phyloP scores from a whole-genome alignment of 305 asterid species.

The Fraxinus ornus region DNA sequence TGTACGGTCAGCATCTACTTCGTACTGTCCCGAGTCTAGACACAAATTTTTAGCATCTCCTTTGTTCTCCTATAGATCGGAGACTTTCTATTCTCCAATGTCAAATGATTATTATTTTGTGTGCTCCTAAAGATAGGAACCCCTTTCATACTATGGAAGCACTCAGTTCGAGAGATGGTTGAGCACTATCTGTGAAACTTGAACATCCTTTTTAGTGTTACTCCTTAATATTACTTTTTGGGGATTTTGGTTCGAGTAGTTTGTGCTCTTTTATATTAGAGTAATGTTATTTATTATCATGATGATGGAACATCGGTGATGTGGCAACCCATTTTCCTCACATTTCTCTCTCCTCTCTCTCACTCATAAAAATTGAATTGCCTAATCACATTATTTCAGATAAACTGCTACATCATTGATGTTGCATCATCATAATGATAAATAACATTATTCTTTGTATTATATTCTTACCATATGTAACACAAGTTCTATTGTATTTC shows the following conservation, averaged over 20 bases:
- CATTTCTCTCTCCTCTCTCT: not conserved
- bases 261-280: not conserved
- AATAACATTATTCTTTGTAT: not conserved
- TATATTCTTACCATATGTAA: not conserved
- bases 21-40: not conserved
- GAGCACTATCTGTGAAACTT: not conserved
- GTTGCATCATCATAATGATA: not conserved
- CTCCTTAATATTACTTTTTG: not conserved
- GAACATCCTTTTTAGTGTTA: not conserved
- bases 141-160: not conserved
- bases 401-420: not conserved
- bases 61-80: not conserved
- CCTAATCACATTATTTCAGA: not conserved
- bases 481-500: constrained; percentile 16
- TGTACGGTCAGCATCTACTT: not conserved
- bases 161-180: not conserved
- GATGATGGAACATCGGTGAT: no score
- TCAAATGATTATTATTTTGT: not conserved
- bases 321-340: no score
- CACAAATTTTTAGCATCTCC: not conserved
- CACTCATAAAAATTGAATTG: not conserved
- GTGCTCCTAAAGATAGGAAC: not conserved
- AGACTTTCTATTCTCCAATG: not conserved
- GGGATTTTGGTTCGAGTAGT: not conserved
- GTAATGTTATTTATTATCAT: not conserved